Conservation (phyloP, 2,329 filamentous ascomycete genomes). For the Westerdykella aurantiaca region DNA sequence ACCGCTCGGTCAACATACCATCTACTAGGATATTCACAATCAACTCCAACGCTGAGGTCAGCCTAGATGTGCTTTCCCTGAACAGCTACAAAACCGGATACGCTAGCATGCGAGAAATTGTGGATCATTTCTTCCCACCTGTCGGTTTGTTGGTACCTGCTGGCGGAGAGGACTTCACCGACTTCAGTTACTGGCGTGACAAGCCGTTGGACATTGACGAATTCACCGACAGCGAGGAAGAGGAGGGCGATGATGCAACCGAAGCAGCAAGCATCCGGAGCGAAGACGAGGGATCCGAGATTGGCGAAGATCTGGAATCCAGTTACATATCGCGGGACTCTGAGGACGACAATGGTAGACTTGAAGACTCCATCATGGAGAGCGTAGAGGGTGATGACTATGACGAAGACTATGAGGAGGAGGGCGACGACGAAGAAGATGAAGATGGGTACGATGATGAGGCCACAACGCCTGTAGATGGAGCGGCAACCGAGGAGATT, state of each 20-base stretch:
- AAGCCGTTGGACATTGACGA: constrained; percentile 77
- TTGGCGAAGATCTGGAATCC: constrained; percentile 46
- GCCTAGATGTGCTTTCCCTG: constrained; percentile 78
- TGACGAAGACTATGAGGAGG: constrained; percentile 17
- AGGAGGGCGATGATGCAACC: constrained; percentile 44
- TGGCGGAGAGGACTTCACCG: constrained; percentile 90
- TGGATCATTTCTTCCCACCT: constrained; percentile 97
- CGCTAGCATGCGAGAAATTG: constrained; percentile 91
- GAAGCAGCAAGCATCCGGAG: constrained; percentile 39
- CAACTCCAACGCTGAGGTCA: constrained; percentile 95
- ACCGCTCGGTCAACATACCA: constrained; percentile 92
- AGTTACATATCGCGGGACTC: constrained; percentile 53
- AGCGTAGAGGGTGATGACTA: constrained; percentile 41
- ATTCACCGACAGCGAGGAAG: constrained; percentile 74
- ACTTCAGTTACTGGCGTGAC: constrained; percentile 96
- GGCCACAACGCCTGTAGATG: constrained; percentile 11
- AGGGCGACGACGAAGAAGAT: constrained; percentile 20
- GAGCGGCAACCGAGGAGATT: constrained; percentile 7
- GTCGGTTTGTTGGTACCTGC: constrained; percentile 79
- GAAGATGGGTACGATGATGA: constrained; percentile 20
- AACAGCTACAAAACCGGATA: constrained; percentile 97
- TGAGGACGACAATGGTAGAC: constrained; percentile 39
- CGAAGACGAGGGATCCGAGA: constrained; percentile 48
- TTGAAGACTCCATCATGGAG: constrained; percentile 47
- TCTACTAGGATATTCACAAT: constrained; percentile 95